A percentile compares a stretch with the other conserved stretches of the same genome.
Evolutionary conservation across 495 filamentous ascomycete species (phyloP).

Genomic region (Penicillium verhagenii): DNA sequence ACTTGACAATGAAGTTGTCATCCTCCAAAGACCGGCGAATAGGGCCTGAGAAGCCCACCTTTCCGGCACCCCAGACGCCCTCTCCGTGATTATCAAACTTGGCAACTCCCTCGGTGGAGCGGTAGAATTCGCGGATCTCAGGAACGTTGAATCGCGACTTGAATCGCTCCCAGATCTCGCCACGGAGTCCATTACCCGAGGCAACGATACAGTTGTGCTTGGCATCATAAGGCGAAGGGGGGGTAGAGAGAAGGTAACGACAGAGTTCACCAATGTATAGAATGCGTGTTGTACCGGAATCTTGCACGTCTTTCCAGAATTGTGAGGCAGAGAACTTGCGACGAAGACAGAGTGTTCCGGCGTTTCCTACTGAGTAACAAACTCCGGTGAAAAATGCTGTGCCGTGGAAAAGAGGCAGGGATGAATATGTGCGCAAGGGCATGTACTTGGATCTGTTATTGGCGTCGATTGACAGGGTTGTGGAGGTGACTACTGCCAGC

Average conservation of each 20-base stretch:
- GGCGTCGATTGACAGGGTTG: constrained; percentile 33
- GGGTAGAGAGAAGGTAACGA: constrained; percentile 79
- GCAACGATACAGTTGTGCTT: constrained; percentile 73
- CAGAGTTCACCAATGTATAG: constrained; percentile 95
- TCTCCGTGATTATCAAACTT: constrained; percentile 72
- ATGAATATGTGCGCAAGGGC: constrained; percentile 77
- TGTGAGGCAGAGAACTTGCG: constrained; percentile 82
- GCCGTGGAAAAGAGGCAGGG: constrained; percentile 91
- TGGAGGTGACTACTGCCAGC: constrained; percentile 49
- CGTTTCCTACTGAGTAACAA: constrained; percentile 41
- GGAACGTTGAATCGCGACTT: constrained; percentile 79
- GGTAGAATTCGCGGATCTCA: constrained; percentile 86
- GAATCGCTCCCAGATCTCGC: constrained; percentile 89
- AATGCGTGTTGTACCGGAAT: constrained; percentile 73
- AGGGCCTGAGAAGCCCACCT: constrained; percentile 73
- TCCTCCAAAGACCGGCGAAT: constrained; percentile 59
- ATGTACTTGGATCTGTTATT: constrained; percentile 42
- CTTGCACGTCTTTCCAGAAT: constrained; percentile 83
- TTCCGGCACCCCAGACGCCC: constrained; percentile 73
- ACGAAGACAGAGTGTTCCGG: constrained; percentile 45
- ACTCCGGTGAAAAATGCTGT: constrained; percentile 68
- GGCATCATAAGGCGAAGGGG: constrained; percentile 69
- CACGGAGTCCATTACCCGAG: constrained; percentile 84
- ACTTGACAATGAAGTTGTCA: constrained; percentile 56
- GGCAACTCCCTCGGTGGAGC: constrained; percentile 74